Percentiles rank a stretch among this genome's conserved stretches.
These are phyloP conservation scores for Penicillium sp. DNA, from an alignment of 2,329 filamentous ascomycete species.

Conservation along the genomic window DNA sequence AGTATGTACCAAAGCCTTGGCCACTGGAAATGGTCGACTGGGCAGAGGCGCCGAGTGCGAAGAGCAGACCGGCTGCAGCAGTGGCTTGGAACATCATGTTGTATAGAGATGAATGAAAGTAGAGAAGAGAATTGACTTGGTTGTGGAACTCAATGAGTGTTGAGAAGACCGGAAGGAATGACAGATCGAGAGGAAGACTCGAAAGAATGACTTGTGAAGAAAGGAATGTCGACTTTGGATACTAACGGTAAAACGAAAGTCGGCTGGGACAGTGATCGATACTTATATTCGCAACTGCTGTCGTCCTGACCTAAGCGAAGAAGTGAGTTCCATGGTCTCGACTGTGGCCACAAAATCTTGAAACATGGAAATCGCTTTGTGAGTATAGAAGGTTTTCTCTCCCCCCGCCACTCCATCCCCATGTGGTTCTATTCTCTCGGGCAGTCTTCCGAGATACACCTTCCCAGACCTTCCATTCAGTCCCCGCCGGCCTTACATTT, in stretches of 20 bases:
- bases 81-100: constrained; percentile 1
- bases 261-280: background rate
- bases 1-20: constrained; percentile 19
- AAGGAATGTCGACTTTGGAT: background rate
- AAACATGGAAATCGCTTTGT: background rate
- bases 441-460: background rate
- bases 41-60: background rate
- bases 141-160: background rate
- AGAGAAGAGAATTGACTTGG: background rate
- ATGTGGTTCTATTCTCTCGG: background rate
- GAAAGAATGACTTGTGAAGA: background rate
- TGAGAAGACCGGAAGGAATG: background rate
- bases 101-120: background rate
- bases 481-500: background rate
- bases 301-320: background rate
- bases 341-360: background rate
- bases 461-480: background rate
- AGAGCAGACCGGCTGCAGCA: constrained; percentile 1
- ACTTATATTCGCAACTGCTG: background rate
- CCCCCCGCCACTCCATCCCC: background rate
- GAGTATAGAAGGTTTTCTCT: background rate
- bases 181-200: background rate
- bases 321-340: background rate
- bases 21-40: background rate
- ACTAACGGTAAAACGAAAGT: background rate